Conservation (phyloP, 169 alveolate species). For the Plasmodium falciparum region DNA sequence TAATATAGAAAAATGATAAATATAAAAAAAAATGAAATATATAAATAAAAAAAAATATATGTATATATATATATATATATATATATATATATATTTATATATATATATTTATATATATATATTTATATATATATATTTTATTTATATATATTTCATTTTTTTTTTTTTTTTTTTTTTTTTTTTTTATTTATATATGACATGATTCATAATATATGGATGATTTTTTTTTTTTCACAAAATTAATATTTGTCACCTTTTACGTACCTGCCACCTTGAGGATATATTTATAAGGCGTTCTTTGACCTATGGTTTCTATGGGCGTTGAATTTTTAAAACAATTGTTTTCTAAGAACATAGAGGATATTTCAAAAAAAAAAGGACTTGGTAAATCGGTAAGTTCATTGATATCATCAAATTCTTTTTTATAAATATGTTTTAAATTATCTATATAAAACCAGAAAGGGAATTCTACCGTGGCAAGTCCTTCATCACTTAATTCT, state of each 20-base stretch:
- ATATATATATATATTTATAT: too few relatives aligned
- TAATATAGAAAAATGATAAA: too few relatives aligned
- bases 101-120: too few relatives aligned
- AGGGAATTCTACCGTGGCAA: slow-evolving; percentile 83
- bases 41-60: too few relatives aligned
- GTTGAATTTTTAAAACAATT: slow-evolving; percentile 69
- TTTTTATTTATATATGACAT: not conserved
- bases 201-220: too few relatives aligned
- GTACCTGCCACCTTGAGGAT: slow-evolving; percentile 73
- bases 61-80: too few relatives aligned
- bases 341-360: slow-evolving; percentile 67
- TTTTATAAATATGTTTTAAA: slow-evolving; percentile 70
- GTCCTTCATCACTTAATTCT: slow-evolving; percentile 83
- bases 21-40: too few relatives aligned
- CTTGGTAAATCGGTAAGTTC: slow-evolving; percentile 73
- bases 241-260: too few relatives aligned
- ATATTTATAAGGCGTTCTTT: slow-evolving; percentile 64
- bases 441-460: slow-evolving; percentile 78
- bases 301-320: slow-evolving; percentile 73
- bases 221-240: too few relatives aligned
- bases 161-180: too few relatives aligned
- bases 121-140: too few relatives aligned
- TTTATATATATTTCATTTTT: too few relatives aligned
- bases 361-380: slow-evolving; percentile 70
- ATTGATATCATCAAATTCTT: slow-evolving; percentile 59